These are phyloP conservation scores for Trichosporon sp. DNA, from an alignment of 1,284 basidiomycete species.

Conservation along the genomic window DNA sequence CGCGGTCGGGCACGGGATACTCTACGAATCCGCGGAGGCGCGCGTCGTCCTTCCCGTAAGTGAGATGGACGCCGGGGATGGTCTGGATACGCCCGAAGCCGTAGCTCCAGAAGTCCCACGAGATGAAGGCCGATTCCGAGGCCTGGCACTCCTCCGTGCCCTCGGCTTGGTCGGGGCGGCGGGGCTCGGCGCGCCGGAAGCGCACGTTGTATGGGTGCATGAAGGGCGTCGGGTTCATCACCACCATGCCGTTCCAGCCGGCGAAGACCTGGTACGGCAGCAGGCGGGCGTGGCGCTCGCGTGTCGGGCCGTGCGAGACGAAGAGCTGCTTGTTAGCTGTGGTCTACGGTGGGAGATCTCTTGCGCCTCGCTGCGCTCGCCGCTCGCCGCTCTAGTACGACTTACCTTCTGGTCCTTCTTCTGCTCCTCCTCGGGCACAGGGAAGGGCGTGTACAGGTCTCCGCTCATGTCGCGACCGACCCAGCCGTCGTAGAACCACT, in stretches of 20 bases:
- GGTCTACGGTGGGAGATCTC: too few relatives aligned
- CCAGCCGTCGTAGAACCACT: conserved; percentile 59
- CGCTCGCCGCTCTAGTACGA: too few relatives aligned
- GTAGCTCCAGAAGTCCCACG: conserved; percentile 57
- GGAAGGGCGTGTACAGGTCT: conserved; percentile 52
- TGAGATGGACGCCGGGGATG: conserved; percentile 52
- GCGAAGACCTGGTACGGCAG: conserved; percentile 58
- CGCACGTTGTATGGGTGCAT: conserved; percentile 50
- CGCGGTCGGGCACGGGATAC: conserved; percentile 36
- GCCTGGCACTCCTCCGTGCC: conserved; percentile 49
- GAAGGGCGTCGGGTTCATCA: conserved; percentile 52
- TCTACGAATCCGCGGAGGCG: conserved; percentile 48
- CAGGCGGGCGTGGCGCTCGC: conserved; percentile 43
- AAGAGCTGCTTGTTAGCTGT: conserved; percentile 41
- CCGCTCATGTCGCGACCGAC: conserved; percentile 57
- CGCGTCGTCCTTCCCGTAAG: conserved; percentile 53
- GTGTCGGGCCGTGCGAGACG: conserved; percentile 45
- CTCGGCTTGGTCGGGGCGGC: conserved; percentile 32
- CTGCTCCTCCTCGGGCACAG: conserved; percentile 53
- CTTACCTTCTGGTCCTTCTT: conserved; percentile 52
- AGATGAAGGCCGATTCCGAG: conserved; percentile 50
- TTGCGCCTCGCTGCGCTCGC: too few relatives aligned
- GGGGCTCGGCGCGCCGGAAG: conserved; percentile 44
- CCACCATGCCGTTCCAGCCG: conserved; percentile 64
- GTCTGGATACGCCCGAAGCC: conserved; percentile 52